Conservation (phyloP, 2,329 filamentous ascomycete species). For the Colletotrichum spaethianum region DNA sequence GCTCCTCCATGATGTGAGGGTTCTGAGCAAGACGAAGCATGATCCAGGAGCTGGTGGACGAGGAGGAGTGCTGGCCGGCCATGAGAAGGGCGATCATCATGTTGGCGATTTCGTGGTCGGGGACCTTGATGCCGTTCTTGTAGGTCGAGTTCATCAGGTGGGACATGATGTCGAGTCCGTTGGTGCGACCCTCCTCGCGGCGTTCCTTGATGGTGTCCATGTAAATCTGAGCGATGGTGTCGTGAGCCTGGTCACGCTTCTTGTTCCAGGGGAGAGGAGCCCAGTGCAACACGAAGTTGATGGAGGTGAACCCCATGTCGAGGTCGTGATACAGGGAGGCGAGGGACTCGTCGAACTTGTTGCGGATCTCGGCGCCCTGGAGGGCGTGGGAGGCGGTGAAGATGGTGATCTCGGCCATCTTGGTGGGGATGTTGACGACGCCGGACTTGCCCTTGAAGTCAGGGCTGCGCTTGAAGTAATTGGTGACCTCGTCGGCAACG, state of each 20-base stretch:
- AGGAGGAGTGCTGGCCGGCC: conserved; percentile 92
- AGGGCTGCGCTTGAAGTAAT: conserved; percentile 78
- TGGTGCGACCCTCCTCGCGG: conserved; percentile 64
- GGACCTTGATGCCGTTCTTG: conserved; percentile 84
- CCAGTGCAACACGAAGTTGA: conserved; percentile 94
- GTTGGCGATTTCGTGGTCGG: conserved; percentile 88
- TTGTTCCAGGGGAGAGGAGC: conserved; percentile 90
- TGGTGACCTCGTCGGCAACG: conserved; percentile 81
- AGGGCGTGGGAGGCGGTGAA: conserved; percentile 90
- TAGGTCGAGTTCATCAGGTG: conserved; percentile 89
- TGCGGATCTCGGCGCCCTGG: conserved; percentile 87
- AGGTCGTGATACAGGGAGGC: conserved; percentile 89
- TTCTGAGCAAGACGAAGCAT: conserved; percentile 83
- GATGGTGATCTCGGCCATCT: conserved; percentile 89
- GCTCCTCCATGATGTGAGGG: conserved; percentile 83
- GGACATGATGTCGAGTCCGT: conserved; percentile 86
- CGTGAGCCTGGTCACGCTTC: conserved; percentile 83
- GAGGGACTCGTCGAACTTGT: conserved; percentile 84
- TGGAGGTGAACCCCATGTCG: conserved; percentile 89
- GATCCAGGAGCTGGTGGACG: conserved; percentile 88
- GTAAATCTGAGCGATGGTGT: conserved; percentile 86
- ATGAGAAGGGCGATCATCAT: conserved; percentile 96
- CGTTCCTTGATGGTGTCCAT: conserved; percentile 85
- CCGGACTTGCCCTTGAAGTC: conserved; percentile 79
- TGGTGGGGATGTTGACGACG: conserved; percentile 78